Base-by-base conservation (phyloP, 495 filamentous ascomycete genomes). In the Penicillium cataractarum region DNA sequence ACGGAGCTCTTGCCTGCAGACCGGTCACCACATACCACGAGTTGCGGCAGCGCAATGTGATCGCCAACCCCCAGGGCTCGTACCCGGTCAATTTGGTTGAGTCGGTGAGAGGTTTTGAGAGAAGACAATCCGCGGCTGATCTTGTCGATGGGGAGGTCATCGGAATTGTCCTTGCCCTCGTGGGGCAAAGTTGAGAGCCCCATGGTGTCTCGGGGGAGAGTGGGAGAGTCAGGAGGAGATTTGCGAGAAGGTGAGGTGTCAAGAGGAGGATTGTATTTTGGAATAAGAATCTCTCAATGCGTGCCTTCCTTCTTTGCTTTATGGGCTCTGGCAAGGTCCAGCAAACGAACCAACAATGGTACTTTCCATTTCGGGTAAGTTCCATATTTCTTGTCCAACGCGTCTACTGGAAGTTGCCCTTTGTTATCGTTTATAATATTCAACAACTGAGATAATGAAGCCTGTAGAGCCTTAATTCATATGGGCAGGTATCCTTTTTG, bases 21-120 rank as follows among this genome's bases (percentile, higher is more conserved):
- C 57, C 82, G 77, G 57, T 90, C 85, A 13, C 89, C 88, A 55
- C 85, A 85, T 8, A 90, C 89, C 4, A 88, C 80, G 29, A 92
- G 78, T 63, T 91, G 86, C 0, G 89, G 89, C 0, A 91, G 76
- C 4, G 80, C 74, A 22, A 91, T 70, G 65, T 85, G 78, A 33
- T 77, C 75, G 61, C 77, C 81, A 67, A 89, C 81, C 2, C 86
- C 87, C 29, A 78, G 70, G 0, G 74, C 70, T 5, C 86, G 83
- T 7, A 89, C 26, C 4, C 44, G 31, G 57, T 71, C 68, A 12
- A 74, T 62, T n/a, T 65, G 63, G 27, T 68, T 73, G 13, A 73
- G 62, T 44, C 40, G 21, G 8, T 44, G 7, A 3, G 9, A 44
- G 19, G 40, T 44, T 8, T 44, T 21, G 19, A 0, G 19, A 10